Conservation (phyloP, 306 rosid species). For the Comarum palustre region DNA sequence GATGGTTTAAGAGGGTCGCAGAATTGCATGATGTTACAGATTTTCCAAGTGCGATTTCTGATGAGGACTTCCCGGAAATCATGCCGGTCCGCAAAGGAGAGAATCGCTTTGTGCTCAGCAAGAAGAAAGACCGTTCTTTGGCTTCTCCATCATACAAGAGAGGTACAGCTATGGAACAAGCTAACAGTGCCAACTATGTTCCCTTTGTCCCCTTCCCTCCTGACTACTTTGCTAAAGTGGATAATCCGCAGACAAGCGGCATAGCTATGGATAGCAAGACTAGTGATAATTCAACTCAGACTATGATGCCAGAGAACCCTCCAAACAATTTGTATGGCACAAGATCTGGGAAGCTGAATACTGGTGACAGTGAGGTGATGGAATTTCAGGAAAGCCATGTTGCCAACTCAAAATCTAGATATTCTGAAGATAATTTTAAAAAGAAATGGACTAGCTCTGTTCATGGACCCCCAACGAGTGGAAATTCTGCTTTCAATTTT, state of each 20-base stretch:
- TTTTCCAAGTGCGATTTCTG: constrained; percentile 54
- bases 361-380: constrained; percentile 17
- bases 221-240: constrained; percentile 72
- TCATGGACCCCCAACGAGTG: constrained; percentile 27
- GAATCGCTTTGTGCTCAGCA: constrained; percentile 78
- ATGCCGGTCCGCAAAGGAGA: constrained; percentile 98
- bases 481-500: constrained; percentile 29
- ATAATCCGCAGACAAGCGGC: constrained; percentile 41
- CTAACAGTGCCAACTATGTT: constrained; percentile 57
- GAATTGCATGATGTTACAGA: constrained; percentile 76
- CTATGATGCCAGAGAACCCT: constrained; percentile 31
- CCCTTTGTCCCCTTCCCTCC: constrained; percentile 96
- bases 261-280: constrained; percentile 29
- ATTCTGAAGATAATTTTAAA: constrained; percentile 29
- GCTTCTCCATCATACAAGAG: constrained; percentile 83
- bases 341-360: constrained; percentile 16
- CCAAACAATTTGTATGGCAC: constrained; percentile 29
- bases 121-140: constrained; percentile 85
- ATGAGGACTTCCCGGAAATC: constrained; percentile 86
- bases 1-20: constrained; percentile 78
- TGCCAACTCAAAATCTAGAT: constrained; percentile 26
- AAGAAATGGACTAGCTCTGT: constrained; percentile 25
- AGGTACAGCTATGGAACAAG: constrained; percentile 67
- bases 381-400: constrained; percentile 22
- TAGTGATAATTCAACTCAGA: constrained; percentile 29